A percentile compares a stretch with the other conserved stretches of the same genome.
These are phyloP conservation scores for Stevia rebaudiana DNA, from an alignment of 140 eudicot species.

Conservation along the genomic window DNA sequence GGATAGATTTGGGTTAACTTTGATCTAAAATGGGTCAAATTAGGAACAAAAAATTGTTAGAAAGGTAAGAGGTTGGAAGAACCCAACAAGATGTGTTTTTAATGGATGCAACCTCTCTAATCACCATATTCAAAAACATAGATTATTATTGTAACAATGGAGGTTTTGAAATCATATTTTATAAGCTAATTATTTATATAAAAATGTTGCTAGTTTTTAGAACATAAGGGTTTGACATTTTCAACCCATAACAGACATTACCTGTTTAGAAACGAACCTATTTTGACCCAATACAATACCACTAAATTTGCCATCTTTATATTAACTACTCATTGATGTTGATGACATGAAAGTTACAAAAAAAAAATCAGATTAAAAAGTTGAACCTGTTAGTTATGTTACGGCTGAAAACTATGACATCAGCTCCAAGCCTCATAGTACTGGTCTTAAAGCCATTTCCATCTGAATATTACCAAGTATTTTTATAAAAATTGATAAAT, in stretches of 20 bases:
- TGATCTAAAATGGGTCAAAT: not conserved
- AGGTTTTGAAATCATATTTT: not conserved
- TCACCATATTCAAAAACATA: not conserved
- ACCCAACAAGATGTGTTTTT: not conserved
- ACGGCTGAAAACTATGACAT: constrained; percentile 83
- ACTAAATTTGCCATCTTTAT: not conserved
- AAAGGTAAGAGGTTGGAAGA: not conserved
- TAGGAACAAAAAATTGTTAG: not conserved
- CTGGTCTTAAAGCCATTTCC: constrained; percentile 99
- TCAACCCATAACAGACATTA: not conserved
- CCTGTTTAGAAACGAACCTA: not conserved
- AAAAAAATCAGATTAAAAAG: constrained; percentile 6
- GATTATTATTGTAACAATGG: not conserved
- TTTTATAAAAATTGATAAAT: constrained; percentile 7
- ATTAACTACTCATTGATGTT: not conserved
- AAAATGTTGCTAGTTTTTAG: not conserved
- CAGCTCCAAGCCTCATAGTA: constrained; percentile 97
- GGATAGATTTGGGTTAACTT: not conserved
- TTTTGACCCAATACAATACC: not conserved
- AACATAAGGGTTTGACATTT: not conserved
- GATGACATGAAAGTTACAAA: constrained; percentile 4
- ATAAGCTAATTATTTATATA: not conserved
- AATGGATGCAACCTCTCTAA: not conserved
- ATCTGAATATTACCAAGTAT: constrained; percentile 53
- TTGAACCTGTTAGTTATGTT: constrained; percentile 44